Evolutionary conservation across 2,329 filamentous ascomycete species (phyloP).

Genomic region (Clonostachys rosea): DNA sequence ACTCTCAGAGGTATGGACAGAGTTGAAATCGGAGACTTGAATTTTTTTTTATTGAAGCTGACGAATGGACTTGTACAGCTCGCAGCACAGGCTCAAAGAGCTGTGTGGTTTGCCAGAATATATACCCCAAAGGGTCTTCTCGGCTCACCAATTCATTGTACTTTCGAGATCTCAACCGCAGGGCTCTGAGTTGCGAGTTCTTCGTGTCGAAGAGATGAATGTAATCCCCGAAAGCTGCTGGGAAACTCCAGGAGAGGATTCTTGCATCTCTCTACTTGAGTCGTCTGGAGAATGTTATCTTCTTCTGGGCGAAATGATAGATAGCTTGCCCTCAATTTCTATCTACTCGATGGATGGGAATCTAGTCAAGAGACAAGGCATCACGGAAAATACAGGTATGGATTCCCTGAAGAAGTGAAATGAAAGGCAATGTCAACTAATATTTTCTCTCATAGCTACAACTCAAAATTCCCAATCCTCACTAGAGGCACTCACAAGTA

Average conservation of each 20-base stretch:
- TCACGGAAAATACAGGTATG: neutral
- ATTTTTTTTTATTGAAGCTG: too few species aligned
- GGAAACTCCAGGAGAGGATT: constrained; percentile 39
- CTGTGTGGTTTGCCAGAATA: too few species aligned
- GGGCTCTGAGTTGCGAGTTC: constrained; percentile 26
- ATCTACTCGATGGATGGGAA: constrained; percentile 18
- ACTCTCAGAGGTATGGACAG: constrained; percentile 28
- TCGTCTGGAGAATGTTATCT: constrained; percentile 7
- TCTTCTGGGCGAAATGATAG: constrained; percentile 24
- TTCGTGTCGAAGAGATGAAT: constrained; percentile 25
- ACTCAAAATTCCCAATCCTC: neutral
- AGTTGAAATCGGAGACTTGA: constrained; percentile 7
- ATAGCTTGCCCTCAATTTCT: constrained; percentile 23
- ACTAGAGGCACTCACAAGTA: constrained; percentile 40
- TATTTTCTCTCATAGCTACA: too few species aligned
- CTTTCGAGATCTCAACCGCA: too few species aligned
- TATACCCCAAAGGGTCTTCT: too few species aligned
- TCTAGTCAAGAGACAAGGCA: neutral
- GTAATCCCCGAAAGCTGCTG: constrained; percentile 21
- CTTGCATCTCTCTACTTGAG: constrained; percentile 33
- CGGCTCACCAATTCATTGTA: too few species aligned
- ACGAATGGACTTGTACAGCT: too few species aligned
- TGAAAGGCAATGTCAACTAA: neutral
- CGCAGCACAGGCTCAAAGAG: too few species aligned
- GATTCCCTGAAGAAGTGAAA: neutral